Conservation (phyloP, 345 rosid species). For the Iberis pinnata region DNA sequence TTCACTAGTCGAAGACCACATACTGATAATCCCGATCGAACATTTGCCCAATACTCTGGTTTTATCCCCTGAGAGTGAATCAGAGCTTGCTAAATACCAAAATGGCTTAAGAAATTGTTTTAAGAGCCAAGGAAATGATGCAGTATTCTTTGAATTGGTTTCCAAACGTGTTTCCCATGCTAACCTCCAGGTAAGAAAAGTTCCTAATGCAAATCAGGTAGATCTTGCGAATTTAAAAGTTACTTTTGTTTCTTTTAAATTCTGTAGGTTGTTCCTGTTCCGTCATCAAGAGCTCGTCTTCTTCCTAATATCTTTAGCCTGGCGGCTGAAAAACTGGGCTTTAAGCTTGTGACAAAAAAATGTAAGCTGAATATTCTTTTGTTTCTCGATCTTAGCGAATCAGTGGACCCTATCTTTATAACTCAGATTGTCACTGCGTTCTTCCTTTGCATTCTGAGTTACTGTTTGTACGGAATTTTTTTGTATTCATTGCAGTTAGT, state of each 20-base stretch:
- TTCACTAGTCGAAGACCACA: conserved; percentile 68
- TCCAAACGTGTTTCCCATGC: conserved; percentile 74
- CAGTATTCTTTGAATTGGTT: conserved; percentile 80
- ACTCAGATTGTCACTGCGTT: conserved; percentile 1
- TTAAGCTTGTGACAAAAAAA: conserved; percentile 50
- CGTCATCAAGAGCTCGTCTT: conserved; percentile 56
- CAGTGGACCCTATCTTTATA: background rate
- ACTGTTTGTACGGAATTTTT: background rate
- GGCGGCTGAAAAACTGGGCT: conserved; percentile 86
- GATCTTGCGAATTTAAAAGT: background rate
- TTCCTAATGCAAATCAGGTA: background rate
- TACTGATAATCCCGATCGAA: conserved; percentile 61
- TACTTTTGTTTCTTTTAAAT: background rate
- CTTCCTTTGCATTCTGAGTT: background rate
- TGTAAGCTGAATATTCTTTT: conserved; percentile 40
- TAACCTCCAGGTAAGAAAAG: conserved; percentile 70
- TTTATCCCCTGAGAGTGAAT: conserved; percentile 45
- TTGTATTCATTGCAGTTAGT: conserved; percentile 32
- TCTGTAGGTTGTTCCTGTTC: conserved; percentile 68
- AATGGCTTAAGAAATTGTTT: conserved; percentile 57
- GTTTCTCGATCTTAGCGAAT: conserved; percentile 1
- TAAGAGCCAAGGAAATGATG: conserved; percentile 57
- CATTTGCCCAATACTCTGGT: conserved; percentile 66
- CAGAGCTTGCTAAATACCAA: conserved; percentile 54
- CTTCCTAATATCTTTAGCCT: conserved; percentile 58